Conservation (phyloP, 2,329 filamentous ascomycete genomes). For the Orbilia javanica region DNA sequence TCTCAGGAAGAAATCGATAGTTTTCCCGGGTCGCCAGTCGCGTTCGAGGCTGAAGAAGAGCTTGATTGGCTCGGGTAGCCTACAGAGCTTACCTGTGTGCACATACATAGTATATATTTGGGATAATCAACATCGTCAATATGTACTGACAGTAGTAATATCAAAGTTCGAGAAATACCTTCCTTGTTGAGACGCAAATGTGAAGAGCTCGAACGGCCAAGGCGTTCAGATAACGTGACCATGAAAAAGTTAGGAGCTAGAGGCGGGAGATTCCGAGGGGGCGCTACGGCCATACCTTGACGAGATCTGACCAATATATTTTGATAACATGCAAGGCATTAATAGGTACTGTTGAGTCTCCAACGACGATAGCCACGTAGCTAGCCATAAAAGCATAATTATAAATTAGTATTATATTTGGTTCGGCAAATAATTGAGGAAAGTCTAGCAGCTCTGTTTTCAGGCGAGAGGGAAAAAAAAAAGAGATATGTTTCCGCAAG, state of each 20-base stretch:
- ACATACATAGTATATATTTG: neutral
- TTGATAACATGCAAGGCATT: constrained; percentile 11
- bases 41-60: neutral
- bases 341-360: neutral
- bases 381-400: constrained; percentile 1
- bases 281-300: constrained; percentile 9
- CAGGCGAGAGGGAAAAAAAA: no score
- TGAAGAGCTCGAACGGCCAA: constrained; percentile 7
- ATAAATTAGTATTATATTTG: neutral
- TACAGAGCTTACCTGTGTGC: no score
- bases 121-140: neutral
- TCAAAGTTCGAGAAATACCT: constrained; percentile 8
- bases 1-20: neutral
- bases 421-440: no score
- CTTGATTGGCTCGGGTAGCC: constrained; percentile 3
- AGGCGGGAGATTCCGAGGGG: constrained; percentile 15
- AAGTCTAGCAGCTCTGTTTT: neutral
- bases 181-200: constrained; percentile 7
- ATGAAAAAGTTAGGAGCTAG: neutral
- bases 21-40: constrained; percentile 7
- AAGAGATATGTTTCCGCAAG: neutral
- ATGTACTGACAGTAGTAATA: neutral
- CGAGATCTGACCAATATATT: constrained; percentile 5
- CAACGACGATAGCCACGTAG: constrained; percentile 24
- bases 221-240: constrained; percentile 4